Conservation (phyloP, 768 basidiomycete species). For the Roridomyces roridus region DNA sequence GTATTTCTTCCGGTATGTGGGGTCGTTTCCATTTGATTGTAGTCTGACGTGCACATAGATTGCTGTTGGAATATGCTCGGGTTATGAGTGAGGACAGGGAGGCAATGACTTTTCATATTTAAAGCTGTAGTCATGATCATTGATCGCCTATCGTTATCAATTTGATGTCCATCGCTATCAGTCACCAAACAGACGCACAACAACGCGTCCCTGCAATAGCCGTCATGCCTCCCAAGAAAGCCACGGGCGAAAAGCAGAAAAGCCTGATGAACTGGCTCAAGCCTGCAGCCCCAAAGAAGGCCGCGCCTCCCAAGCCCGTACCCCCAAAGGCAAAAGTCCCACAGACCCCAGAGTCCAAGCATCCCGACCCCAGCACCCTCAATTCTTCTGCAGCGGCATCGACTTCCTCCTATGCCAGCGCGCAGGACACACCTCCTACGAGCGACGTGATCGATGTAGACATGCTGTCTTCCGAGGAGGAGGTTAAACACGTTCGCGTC, state of each 20-base stretch:
- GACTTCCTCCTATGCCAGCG: conserved; percentile 55
- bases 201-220: neutral
- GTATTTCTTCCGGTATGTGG: conserved; percentile 31
- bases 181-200: neutral
- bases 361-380: conserved; percentile 30
- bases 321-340: conserved; percentile 46
- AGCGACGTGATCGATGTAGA: conserved; percentile 79
- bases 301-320: conserved; percentile 37
- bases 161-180: no score
- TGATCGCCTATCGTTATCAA: no score
- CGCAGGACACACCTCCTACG: conserved; percentile 71
- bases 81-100: conserved; percentile 50
- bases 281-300: conserved; percentile 35
- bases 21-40: neutral
- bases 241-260: conserved; percentile 59
- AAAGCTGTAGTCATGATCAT: no score
- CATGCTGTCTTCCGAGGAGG: conserved; percentile 60
- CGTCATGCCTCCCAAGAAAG: conserved; percentile 20
- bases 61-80: conserved; percentile 53
- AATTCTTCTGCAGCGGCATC: conserved; percentile 49
- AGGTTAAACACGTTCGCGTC: conserved; percentile 29
- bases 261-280: conserved; percentile 75
- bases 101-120: no score
- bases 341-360: conserved; percentile 47
- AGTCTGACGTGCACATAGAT: neutral